These are phyloP conservation scores for Musa balbisiana DNA, from an alignment of 202 grass and related monocot species.

Conservation along the genomic window DNA sequence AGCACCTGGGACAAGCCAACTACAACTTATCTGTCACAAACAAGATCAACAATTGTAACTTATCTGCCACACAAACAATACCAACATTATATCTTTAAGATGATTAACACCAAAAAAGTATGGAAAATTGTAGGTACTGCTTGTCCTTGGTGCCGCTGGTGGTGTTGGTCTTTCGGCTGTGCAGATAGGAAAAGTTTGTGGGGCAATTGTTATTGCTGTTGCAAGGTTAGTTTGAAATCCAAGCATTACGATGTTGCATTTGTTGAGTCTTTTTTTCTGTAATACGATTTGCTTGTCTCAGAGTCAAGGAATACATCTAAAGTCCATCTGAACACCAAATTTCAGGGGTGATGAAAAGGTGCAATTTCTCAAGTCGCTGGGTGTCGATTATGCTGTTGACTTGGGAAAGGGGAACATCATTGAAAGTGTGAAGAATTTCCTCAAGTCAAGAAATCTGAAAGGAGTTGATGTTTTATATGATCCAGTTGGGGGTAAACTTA, in stretches of 20 bases:
- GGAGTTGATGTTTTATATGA: constrained; percentile 91
- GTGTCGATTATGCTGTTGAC: constrained; percentile 80
- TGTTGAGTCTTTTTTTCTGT: constrained; percentile 2
- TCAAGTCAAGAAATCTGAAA: constrained; percentile 71
- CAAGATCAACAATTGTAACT: too few relatives aligned
- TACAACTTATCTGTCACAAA: constrained; percentile 1
- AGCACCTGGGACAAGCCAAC: neutral
- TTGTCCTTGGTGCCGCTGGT: constrained; percentile 93
- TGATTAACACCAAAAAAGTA: too few relatives aligned
- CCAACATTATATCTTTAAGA: too few relatives aligned
- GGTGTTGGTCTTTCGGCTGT: constrained; percentile 84
- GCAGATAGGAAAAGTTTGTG: constrained; percentile 96
- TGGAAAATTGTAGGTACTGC: constrained; percentile 64
- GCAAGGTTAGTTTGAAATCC: constrained; percentile 35
- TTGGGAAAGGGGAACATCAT: constrained; percentile 66
- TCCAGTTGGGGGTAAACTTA: constrained; percentile 83
- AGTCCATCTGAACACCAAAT: constrained; percentile 18
- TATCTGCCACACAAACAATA: too few relatives aligned
- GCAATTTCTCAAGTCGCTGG: constrained; percentile 68
- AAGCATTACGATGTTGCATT: neutral
- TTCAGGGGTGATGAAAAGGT: constrained; percentile 68
- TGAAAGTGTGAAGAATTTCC: constrained; percentile 66
- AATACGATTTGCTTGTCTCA: neutral
- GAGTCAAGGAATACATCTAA: neutral
- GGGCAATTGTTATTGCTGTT: constrained; percentile 81